Conservation (phyloP, 2,329 filamentous ascomycete species). For the Arthrobotrys sphaeroides region DNA sequence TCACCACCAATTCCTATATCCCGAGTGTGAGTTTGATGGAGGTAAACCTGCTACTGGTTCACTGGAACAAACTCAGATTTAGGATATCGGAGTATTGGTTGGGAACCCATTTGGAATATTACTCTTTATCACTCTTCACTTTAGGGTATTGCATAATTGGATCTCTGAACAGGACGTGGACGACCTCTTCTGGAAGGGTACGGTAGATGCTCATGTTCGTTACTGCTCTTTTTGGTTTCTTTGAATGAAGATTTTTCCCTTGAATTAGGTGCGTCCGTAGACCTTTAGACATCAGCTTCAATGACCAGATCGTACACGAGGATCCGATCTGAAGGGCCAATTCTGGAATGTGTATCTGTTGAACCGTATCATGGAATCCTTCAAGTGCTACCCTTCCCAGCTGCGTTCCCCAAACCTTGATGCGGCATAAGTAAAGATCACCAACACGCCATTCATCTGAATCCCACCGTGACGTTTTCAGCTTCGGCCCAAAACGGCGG, state of each 20-base stretch:
- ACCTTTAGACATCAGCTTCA: no score
- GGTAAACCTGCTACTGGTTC: constrained; percentile 23
- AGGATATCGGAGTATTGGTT: background rate
- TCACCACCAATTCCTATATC: background rate
- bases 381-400: background rate
- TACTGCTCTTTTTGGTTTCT: constrained; percentile 21
- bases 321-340: background rate
- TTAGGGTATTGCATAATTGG: constrained; percentile 17
- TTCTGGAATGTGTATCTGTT: background rate
- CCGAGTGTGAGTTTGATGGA: constrained; percentile 30
- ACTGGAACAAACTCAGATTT: constrained; percentile 33
- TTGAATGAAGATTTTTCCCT: constrained; percentile 1
- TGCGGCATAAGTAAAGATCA: background rate
- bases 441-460: background rate
- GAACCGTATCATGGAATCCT: background rate
- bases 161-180: constrained; percentile 27
- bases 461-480: constrained; percentile 40
- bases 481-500: constrained; percentile 13
- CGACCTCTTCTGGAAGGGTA: constrained; percentile 4
- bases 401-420: constrained; percentile 3
- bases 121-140: constrained; percentile 12
- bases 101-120: background rate
- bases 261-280: background rate
- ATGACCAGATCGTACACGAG: no score
- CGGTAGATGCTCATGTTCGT: constrained; percentile 34